Conservation (phyloP, 2,329 filamentous ascomycete genomes). For the Cladosporium velox region DNA sequence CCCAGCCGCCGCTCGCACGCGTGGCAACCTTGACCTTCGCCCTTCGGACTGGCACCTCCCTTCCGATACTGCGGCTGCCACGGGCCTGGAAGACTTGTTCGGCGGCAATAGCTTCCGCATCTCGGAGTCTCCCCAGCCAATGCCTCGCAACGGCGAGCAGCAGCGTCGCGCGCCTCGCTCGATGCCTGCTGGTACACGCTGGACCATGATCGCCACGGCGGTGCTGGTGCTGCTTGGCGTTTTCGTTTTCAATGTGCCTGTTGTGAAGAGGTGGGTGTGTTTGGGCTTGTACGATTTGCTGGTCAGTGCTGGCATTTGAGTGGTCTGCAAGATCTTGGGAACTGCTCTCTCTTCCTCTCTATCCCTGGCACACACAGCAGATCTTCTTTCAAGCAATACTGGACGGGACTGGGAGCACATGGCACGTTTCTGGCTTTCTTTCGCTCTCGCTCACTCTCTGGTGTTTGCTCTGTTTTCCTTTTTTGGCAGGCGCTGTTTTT, state of each 20-base stretch:
- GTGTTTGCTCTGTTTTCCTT: not conserved
- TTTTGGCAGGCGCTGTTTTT: not conserved
- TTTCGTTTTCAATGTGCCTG: not conserved
- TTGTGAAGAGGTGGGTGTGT: conserved; percentile 15
- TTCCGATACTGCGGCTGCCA: conserved; percentile 22
- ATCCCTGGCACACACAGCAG: too few species aligned
- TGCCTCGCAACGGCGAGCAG: not conserved
- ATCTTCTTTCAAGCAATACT: not conserved
- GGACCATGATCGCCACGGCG: conserved; percentile 10
- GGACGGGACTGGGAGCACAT: not conserved
- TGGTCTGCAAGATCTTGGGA: not conserved
- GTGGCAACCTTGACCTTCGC: conserved; percentile 27
- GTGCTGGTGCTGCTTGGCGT: conserved; percentile 3
- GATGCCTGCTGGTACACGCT: conserved; percentile 1
- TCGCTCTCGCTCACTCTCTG: not conserved
- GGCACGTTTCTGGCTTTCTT: not conserved
- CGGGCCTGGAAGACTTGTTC: conserved; percentile 32
- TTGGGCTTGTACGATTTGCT: conserved; percentile 18
- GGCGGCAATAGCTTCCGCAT: conserved; percentile 28
- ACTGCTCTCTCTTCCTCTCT: not conserved
- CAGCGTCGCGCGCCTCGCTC: not conserved
- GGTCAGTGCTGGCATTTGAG: not conserved
- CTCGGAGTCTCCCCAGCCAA: conserved; percentile 21
- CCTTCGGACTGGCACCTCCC: conserved; percentile 26
- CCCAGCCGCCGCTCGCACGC: conserved; percentile 28